phyloP scores from a whole-genome alignment of 2,329 filamentous ascomycete genomes.

The Pseudomassariella vexata region DNA sequence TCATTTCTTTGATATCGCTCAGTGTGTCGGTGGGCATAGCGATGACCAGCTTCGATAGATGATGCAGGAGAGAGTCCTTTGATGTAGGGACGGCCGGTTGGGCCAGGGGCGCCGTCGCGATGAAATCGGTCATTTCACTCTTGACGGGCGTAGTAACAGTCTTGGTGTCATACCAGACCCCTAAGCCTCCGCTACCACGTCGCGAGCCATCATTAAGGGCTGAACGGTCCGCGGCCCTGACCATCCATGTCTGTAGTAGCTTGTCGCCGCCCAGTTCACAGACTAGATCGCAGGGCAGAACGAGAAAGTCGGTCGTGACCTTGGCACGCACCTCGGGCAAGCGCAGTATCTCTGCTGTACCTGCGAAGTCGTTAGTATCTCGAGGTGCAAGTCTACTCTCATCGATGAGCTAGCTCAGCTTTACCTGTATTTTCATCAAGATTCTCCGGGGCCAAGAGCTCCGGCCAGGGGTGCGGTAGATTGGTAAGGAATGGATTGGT shows the following conservation, averaged over 20 bases:
- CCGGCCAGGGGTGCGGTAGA: slow-evolving; percentile 66
- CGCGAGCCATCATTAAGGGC: slow-evolving; percentile 40
- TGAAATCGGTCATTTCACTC: slow-evolving; percentile 87
- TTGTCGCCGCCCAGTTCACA: slow-evolving; percentile 82
- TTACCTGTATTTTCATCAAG: slow-evolving; percentile 78
- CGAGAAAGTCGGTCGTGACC: slow-evolving; percentile 79
- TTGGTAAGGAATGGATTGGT: slow-evolving; percentile 74
- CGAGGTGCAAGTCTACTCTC: slow-evolving; percentile 76
- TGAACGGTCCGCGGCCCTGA: slow-evolving; percentile 72
- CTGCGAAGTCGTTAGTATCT: slow-evolving; percentile 74
- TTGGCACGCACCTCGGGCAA: slow-evolving; percentile 74
- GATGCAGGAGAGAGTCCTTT: slow-evolving; percentile 58
- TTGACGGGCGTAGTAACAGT: slow-evolving; percentile 70
- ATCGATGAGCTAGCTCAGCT: too few species aligned
- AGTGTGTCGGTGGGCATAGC: slow-evolving; percentile 84
- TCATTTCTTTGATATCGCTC: slow-evolving; percentile 74
- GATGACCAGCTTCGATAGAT: slow-evolving; percentile 74
- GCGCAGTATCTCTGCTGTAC: slow-evolving; percentile 82
- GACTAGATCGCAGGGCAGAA: slow-evolving; percentile 89
- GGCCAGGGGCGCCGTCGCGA: slow-evolving; percentile 68
- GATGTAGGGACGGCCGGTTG: slow-evolving; percentile 50
- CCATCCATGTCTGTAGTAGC: slow-evolving; percentile 88
- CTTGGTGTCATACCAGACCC: slow-evolving; percentile 88
- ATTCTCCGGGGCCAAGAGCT: slow-evolving; percentile 68
- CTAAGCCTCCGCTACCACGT: slow-evolving; percentile 67